A percentile compares a stretch with the other conserved stretches of the same genome.
These are phyloP conservation scores for Cordyceps cicadae DNA, from an alignment of 2,329 filamentous ascomycete species.

Conservation along the genomic window DNA sequence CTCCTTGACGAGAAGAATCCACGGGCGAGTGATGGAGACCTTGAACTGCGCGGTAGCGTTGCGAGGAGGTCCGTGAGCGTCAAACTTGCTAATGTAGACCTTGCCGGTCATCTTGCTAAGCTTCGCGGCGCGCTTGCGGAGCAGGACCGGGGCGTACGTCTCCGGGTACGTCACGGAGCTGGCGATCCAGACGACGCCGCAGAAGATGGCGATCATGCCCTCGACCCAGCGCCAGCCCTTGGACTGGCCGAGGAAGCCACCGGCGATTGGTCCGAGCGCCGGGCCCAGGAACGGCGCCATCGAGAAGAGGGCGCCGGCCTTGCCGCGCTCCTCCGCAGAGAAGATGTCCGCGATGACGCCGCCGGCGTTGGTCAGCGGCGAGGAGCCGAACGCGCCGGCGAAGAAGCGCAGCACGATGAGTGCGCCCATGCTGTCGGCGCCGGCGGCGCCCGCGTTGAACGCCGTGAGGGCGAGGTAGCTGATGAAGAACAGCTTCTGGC, in stretches of 20 bases:
- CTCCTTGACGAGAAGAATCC: constrained; percentile 56
- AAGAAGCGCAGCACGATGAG: constrained; percentile 64
- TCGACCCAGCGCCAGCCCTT: constrained; percentile 58
- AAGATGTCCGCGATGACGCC: constrained; percentile 60
- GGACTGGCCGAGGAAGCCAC: constrained; percentile 53
- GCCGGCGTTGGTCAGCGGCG: constrained; percentile 53
- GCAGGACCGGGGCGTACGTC: constrained; percentile 51
- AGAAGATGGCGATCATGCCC: constrained; percentile 54
- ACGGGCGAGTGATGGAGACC: constrained; percentile 52
- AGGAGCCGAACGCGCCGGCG: constrained; percentile 53
- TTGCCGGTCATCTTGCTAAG: constrained; percentile 46
- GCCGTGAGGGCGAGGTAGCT: constrained; percentile 50
- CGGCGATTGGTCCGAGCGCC: constrained; percentile 50
- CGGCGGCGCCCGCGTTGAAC: constrained; percentile 54
- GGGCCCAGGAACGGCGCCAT: constrained; percentile 58
- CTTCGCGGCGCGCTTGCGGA: constrained; percentile 41
- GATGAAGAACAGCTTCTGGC: constrained; percentile 50
- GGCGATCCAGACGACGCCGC: constrained; percentile 48
- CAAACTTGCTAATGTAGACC: constrained; percentile 43
- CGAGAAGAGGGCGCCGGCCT: constrained; percentile 52
- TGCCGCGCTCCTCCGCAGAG: constrained; percentile 42
- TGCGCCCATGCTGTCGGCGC: constrained; percentile 47
- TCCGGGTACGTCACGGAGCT: constrained; percentile 46
- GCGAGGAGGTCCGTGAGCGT: constrained; percentile 34
- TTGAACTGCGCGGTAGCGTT: constrained; percentile 42